A percentile compares a stretch with the other conserved stretches of the same genome.
These are phyloP conservation scores for Beauveria caledonica DNA, from an alignment of 2,329 filamentous ascomycete genomes.

Conservation along the genomic window DNA sequence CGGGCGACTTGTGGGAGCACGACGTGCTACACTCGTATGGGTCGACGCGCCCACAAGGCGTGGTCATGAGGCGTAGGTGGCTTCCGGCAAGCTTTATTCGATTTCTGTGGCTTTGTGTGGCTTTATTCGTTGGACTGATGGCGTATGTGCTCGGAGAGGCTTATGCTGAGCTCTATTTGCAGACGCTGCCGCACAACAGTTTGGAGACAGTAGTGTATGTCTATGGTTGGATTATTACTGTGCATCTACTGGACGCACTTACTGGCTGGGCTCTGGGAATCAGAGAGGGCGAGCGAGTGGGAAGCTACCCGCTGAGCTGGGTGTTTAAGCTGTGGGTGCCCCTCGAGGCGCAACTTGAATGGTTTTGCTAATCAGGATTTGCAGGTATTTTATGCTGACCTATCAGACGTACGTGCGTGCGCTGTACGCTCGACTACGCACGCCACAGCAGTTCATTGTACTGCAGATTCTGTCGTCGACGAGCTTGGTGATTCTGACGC, in stretches of 20 bases:
- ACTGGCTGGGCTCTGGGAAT: conserved; percentile 61
- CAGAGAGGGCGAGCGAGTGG: conserved; percentile 57
- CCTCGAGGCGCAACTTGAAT: background rate
- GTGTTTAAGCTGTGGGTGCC: conserved; percentile 57
- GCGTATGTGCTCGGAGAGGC: conserved; percentile 62
- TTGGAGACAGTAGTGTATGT: conserved; percentile 62
- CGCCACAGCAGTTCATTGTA: conserved; percentile 55
- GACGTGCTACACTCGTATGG: conserved; percentile 22
- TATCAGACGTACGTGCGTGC: conserved; percentile 66
- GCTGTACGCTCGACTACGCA: conserved; percentile 58
- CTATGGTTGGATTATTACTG: conserved; percentile 61
- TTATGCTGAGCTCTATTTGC: conserved; percentile 60
- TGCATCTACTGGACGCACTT: conserved; percentile 55
- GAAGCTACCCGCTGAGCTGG: conserved; percentile 63
- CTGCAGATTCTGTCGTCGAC: conserved; percentile 58
- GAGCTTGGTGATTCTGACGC: conserved; percentile 54
- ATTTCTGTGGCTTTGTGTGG: conserved; percentile 62
- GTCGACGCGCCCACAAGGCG: conserved; percentile 21
- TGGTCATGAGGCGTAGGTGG: conserved; percentile 44
- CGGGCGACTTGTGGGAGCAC: conserved; percentile 30
- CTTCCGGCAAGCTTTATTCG: conserved; percentile 59
- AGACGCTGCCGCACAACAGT: conserved; percentile 57
- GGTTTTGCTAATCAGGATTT: background rate
- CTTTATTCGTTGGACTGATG: conserved; percentile 52
- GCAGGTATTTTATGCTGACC: conserved; percentile 57